Evolutionary conservation across 2,329 filamentous ascomycete genomes (phyloP).

Genomic region (Venturia asperata): DNA sequence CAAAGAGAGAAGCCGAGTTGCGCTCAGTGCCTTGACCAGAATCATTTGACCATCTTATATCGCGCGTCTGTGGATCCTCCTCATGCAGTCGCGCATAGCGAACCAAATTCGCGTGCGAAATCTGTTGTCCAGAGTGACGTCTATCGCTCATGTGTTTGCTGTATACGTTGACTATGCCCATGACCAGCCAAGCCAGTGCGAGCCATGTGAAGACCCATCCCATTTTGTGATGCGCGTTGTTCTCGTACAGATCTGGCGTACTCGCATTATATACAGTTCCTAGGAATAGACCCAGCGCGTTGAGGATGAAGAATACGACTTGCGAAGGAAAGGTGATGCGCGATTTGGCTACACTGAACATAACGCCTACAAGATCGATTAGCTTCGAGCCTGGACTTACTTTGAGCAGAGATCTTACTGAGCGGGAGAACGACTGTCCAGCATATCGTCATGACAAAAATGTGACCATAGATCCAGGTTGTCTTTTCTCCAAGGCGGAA

Average conservation of each 20-base stretch:
- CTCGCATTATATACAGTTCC: slow-evolving; percentile 60
- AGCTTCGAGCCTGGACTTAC: slow-evolving; percentile 26
- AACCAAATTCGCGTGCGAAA: slow-evolving; percentile 30
- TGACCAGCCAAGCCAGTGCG: slow-evolving; percentile 59
- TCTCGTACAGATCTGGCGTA: slow-evolving; percentile 78
- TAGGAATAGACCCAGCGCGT: slow-evolving; percentile 36
- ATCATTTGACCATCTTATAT: slow-evolving; percentile 37
- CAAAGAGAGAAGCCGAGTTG: slow-evolving; percentile 58
- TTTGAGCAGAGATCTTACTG: slow-evolving; percentile 46
- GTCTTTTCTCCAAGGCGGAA: slow-evolving; percentile 50
- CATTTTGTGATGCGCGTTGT: slow-evolving; percentile 81
- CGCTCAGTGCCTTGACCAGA: slow-evolving; percentile 61
- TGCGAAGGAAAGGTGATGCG: slow-evolving; percentile 64
- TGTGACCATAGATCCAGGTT: slow-evolving; percentile 59
- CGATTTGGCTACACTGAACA: slow-evolving; percentile 78
- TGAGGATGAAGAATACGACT: slow-evolving; percentile 43
- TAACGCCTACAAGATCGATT: slow-evolving; percentile 53
- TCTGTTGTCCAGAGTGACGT: slow-evolving; percentile 24
- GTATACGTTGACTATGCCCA: slow-evolving; percentile 59
- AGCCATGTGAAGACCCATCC: slow-evolving; percentile 78
- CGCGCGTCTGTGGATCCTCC: slow-evolving; percentile 22
- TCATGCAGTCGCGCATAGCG: slow-evolving; percentile 37
- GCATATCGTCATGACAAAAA: slow-evolving; percentile 59
- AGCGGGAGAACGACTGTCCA: slow-evolving; percentile 69
- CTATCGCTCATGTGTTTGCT: slow-evolving; percentile 34